Conservation (phyloP, 2,329 filamentous ascomycete genomes). For the Pseudocercospora fuligena region DNA sequence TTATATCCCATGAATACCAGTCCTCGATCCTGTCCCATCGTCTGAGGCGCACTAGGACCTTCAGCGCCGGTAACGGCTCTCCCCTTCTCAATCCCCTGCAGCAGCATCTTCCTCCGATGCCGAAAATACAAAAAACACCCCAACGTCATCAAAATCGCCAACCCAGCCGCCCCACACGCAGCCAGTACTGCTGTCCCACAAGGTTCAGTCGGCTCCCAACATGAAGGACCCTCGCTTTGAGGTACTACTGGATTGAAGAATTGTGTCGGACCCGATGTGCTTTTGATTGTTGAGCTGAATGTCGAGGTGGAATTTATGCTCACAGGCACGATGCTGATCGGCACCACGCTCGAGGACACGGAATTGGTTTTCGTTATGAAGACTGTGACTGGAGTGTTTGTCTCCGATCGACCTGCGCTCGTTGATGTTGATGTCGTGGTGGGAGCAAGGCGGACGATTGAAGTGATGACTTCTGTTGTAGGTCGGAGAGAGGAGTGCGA, state of each 20-base stretch:
- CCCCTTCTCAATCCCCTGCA: not conserved
- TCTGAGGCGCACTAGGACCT: not conserved
- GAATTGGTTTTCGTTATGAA: conserved; percentile 2
- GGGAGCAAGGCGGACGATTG: not conserved
- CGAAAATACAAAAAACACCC: conserved; percentile 3
- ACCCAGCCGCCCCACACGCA: not conserved
- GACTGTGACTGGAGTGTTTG: not conserved
- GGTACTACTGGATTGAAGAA: not conserved
- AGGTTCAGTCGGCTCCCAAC: conserved; percentile 4
- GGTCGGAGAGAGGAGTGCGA: not conserved
- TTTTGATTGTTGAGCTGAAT: not conserved
- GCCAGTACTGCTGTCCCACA: conserved; percentile 5
- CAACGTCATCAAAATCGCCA: not conserved
- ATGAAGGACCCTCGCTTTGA: not conserved
- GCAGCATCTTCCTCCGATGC: not conserved
- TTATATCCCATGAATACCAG: conserved; percentile 1
- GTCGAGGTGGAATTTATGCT: not conserved
- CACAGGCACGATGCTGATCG: conserved; percentile 4
- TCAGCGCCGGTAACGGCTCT: not conserved
- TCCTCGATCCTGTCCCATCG: not conserved
- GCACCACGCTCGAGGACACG: not conserved
- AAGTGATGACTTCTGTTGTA: not conserved
- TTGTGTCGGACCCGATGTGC: not conserved
- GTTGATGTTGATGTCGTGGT: not conserved
- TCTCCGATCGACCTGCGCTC: not conserved